phyloP scores from a whole-genome alignment of 331 rosid species.

The Telfairia occidentalis region DNA sequence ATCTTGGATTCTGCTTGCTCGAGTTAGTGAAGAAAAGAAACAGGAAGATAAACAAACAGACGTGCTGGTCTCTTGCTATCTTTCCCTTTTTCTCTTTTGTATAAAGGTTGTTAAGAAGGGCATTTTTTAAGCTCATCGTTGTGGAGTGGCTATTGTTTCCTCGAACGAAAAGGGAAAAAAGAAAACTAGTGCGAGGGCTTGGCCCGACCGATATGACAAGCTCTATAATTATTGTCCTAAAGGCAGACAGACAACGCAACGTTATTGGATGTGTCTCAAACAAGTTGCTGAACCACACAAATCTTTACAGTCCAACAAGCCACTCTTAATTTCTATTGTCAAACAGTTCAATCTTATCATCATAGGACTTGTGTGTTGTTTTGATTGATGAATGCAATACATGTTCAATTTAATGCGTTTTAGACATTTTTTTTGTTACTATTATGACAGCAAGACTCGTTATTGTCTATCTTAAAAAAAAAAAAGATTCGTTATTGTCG shows the following conservation, averaged over 20 bases:
- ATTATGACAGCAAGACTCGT: neutral
- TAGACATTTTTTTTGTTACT: neutral
- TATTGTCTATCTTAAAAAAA: too few species aligned
- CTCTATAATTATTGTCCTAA: neutral
- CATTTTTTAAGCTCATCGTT: neutral
- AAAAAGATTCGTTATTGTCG: too few species aligned
- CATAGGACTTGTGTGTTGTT: neutral
- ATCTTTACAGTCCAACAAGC: neutral
- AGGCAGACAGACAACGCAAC: neutral
- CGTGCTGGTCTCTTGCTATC: neutral
- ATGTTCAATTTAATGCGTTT: neutral
- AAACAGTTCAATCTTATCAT: neutral
- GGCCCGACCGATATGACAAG: neutral
- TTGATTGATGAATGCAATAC: neutral
- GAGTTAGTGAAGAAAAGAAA: neutral
- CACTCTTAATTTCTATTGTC: neutral
- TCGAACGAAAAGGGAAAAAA: neutral
- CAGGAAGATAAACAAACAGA: neutral
- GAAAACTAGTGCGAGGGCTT: neutral
- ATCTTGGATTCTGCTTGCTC: neutral
- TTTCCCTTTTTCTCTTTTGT: neutral
- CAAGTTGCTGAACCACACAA: conserved; percentile 7
- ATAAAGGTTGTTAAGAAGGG: neutral
- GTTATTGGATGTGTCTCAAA: neutral
- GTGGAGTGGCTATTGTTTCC: neutral